A percentile compares a stretch with the other conserved stretches of the same genome.
Evolutionary conservation across 169 alveolate genomes (phyloP).

Genomic region (Cryptosporidium baileyi): DNA sequence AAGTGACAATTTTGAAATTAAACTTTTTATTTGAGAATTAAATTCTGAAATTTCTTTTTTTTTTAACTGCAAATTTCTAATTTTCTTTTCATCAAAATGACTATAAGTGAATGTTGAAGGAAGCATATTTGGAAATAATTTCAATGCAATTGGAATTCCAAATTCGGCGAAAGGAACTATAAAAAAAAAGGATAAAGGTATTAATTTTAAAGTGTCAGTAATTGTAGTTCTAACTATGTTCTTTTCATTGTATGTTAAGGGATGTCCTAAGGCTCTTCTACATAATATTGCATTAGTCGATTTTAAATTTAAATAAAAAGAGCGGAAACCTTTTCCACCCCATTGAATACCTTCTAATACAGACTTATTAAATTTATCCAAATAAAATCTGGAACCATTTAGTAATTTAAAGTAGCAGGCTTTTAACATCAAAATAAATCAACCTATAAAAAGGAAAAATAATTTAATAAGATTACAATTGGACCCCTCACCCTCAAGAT

Average conservation of each 20-base stretch:
- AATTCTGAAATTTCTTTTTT: neutral
- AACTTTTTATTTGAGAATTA: neutral
- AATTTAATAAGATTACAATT: too few relatives aligned
- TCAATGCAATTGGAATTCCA: conserved; percentile 83
- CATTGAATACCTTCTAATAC: neutral
- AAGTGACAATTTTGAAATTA: conserved; percentile 78
- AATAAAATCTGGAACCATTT: too few relatives aligned
- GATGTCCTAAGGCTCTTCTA: conserved; percentile 16
- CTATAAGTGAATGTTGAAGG: conserved; percentile 86
- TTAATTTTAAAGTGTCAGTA: conserved; percentile 84
- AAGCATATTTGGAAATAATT: conserved; percentile 86
- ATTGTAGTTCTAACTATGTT: conserved; percentile 72
- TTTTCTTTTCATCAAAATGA: conserved; percentile 29
- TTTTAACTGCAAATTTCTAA: conserved; percentile 31
- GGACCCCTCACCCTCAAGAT: neutral
- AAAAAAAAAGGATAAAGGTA: conserved; percentile 86
- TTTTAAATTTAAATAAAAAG: neutral
- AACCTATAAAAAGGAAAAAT: too few relatives aligned
- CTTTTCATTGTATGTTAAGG: conserved; percentile 17
- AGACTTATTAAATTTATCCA: neutral
- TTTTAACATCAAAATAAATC: too few relatives aligned
- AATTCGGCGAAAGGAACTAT: conserved; percentile 86
- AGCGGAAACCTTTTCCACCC: neutral
- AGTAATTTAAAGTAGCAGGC: too few relatives aligned
- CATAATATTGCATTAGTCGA: neutral